Evolutionary conservation across 2,329 filamentous ascomycete genomes (phyloP), one percentile per base, ranked within the genome.

Genomic region (Diaporthe helianthi): DNA sequence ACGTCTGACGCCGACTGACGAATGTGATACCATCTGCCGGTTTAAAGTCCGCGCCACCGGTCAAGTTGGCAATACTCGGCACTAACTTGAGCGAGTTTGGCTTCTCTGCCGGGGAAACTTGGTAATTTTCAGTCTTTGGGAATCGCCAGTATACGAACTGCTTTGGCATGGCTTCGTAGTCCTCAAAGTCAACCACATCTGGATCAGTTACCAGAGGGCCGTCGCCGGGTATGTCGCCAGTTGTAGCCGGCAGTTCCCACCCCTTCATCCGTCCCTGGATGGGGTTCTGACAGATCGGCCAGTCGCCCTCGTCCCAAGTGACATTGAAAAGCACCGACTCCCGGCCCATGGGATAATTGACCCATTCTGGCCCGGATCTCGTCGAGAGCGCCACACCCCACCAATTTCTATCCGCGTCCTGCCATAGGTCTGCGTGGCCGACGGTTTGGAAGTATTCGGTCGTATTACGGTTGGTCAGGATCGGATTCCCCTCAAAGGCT

Each of bases 281-380:
- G 1, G 79, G 80, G 3, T 49, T 19, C 29, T 77, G 60, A 66
- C 83, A 72, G 63, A 82, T 51, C 0, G 86, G 86, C 83, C 85
- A 89, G 4, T 82, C 80, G 0, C 80, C 83, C 6, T 80, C 76
- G 0, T 80, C 72, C 87, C 85, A 89, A 0, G 78, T 83, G 2
- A 82, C 84, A 0, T 84, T 80, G 9, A 80, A 81, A 4, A 87
- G 75, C 0, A 86, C 82, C 0, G 84, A 82, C 74, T 89, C 86
- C 12, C 87, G 78, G 1, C 86, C 86, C 85, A 87, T 86, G 0
- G 85, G 84, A 71, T 83, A 86, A 22, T 78, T 77, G 33, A 74
- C 70, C 71, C 76, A 85, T 17, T 76, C 76, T 0, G 82, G 80
- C 0, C 82, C 83, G 24, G 78, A 80, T 2, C 86, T 78, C 0